Evolutionary conservation across 2,329 filamentous ascomycete species (phyloP).

Genomic region (Xylaria sp.): DNA sequence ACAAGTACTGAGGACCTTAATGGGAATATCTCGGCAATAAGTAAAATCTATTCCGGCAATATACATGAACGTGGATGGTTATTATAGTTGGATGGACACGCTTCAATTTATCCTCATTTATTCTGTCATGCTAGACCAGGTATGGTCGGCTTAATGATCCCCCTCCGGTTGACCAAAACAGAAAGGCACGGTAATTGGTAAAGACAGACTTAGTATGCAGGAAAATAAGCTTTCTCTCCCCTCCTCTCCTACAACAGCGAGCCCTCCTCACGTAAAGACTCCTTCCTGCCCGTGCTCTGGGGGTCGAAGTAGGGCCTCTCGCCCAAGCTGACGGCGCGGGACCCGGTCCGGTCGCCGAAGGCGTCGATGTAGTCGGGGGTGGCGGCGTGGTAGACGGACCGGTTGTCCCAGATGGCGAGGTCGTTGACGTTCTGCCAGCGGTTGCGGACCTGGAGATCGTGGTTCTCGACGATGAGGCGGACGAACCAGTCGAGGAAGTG

Average conservation of each 20-base stretch:
- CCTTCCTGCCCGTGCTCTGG: conserved; percentile 55
- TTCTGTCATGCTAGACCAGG: background rate
- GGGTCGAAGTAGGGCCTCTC: conserved; percentile 63
- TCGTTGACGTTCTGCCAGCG: conserved; percentile 51
- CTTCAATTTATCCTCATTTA: background rate
- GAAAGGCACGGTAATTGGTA: background rate
- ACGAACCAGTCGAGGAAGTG: conserved; percentile 45
- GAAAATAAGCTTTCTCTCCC: background rate
- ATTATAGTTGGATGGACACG: background rate
- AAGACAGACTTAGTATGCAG: conserved; percentile 1
- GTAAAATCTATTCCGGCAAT: background rate
- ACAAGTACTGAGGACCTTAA: no score
- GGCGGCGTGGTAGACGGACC: conserved; percentile 63
- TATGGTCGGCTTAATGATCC: background rate
- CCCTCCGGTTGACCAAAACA: background rate
- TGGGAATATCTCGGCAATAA: background rate
- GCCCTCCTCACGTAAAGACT: conserved; percentile 50
- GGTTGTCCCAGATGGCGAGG: conserved; percentile 66
- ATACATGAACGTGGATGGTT: background rate
- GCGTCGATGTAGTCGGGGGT: conserved; percentile 62
- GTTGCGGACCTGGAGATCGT: conserved; percentile 47
- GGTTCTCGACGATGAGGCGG: conserved; percentile 46
- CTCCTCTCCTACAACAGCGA: conserved; percentile 34
- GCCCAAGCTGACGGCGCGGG: conserved; percentile 61
- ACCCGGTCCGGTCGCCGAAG: conserved; percentile 57